Base-by-base conservation (phyloP, 2,329 filamentous ascomycete genomes). In the Diplodia corticola region DNA sequence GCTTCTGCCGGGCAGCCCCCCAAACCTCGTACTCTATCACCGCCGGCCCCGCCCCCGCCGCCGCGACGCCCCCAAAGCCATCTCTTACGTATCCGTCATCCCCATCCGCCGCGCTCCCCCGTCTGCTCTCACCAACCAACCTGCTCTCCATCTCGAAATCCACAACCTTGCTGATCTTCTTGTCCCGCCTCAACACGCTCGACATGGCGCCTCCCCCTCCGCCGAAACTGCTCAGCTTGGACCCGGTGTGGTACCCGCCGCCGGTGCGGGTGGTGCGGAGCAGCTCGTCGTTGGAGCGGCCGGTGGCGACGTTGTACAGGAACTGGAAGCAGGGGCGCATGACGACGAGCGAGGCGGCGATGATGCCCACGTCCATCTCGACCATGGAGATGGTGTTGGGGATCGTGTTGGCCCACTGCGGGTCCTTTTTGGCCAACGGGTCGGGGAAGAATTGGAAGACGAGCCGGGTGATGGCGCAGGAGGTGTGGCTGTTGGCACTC, bases 301-400 rank as follows among this genome's bases (percentile, higher is more conserved):
- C 55, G 24, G 55, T 60, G 24, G 22, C 22, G 9, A 60, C n/a
- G 55, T 60, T 60, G 26, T 60, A 60, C 4, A 48, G 24, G 40
- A 60, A 60, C n/a, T 60, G 55, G 55, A 60, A 48, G 55, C 55
- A 60, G 2, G 55, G 55, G 15, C 55, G 55, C 55, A 60, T 60
- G 26, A 60, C 55, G 40, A 60, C 55, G 13, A 60, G 55, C 17
- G 37, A 48, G 24, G 55, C 55, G 7, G 55, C 55, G 40, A 60
- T 60, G 37, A 60, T 60, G 22, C 55, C 55, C 4, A 60, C 55
- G 17, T 60, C 17, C 55, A 60, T 60, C 12, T 60, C 55, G 24
- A 60, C 55, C 55, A 60, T 48, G 15, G 55, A 46, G 24, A 60
- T 22, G 26, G 55, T 33, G 35, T 61, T 61, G 28, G 44, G 53